Evolutionary conservation across 202 grass and related monocot species (phyloP), one percentile per base, ranked within the genome.

Genomic region (Musa balbisiana): DNA sequence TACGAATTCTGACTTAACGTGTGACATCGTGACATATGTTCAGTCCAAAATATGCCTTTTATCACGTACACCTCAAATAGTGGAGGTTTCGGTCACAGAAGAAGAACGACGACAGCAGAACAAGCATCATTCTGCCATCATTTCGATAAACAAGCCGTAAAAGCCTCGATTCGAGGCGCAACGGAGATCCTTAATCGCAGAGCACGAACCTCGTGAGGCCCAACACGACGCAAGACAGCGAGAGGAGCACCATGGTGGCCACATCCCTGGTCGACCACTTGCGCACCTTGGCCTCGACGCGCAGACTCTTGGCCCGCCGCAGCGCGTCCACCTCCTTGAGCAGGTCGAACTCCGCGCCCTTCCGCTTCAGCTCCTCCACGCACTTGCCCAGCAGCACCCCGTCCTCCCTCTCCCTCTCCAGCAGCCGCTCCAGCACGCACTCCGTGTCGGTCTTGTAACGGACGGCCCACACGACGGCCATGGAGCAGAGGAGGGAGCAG

Each of bases 261-360:
- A 97, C 85, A 84, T 97, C 93, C 81, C 84, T 87, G 1, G 81
- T 67, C 19, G 90, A 85, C 86, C 90, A 92, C 26, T 87, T 74
- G 80, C 79, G 83, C 12, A 79, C 69, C 13, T 65, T 71, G 74
- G 83, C 88, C 80, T 92, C 93, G 56, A 91, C 90, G 17, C 84
- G 75, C 77, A 97, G 82, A 82, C 85, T 91, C 85, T 97, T 97
- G 50, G 93, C 90, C 26, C 90, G 63, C 56, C 90, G 84, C 76
- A 93, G 88, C 52, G 90, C 93, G 85, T 97, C 93, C 26, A 97
- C 93, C 73, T 97, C 93, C 89, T 93, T 97, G 69, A 93, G 85
- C 33, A 97, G 86, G 77, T 97, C 88, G 82, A 93, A 91, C 55
- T 91, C 81, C 49, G 84, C 27, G 2, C 93, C 90, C 78, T 93